Evolutionary conservation across 176 grass and related monocot species (phyloP), one percentile per base, ranked within the genome.

Genomic region (Oryza glumipatula): DNA sequence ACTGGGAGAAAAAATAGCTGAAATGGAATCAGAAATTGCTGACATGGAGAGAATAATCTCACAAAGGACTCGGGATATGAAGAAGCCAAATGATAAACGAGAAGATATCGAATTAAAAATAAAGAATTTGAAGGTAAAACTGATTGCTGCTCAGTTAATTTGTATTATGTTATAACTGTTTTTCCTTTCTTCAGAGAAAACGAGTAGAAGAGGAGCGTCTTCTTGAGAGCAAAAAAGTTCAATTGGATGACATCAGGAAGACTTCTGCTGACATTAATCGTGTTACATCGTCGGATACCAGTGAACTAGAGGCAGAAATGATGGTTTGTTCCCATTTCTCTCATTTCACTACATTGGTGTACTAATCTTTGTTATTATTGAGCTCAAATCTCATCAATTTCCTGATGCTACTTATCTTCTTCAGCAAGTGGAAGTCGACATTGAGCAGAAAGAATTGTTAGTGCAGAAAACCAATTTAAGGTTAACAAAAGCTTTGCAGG

Each of bases 301-400:
- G 88, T 11, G 95, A 98, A 73, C 78, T 98, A 71, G 86, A 80
- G 41, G 91, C 67, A 73, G 95, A 95, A 86, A 95, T 95, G 72
- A 85, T 52, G 87, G 95, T 98, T 72, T 60, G 85, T 73, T 86
- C 63, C 52, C 75, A 72, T 49, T 77, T 63, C 41, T 66, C 78
- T 74, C 67, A 32, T 87, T 64, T 91, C 6, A 41, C 45, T 72
- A 17, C 16, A 54, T 43, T 80, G 11, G 23, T 24, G 48, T 65
- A 47, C 56, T 64, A 71, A 68, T 65, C 63, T 61, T 65, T 11
- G 4, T 67, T 83, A 58, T 81, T 72, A 61, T 22, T 80, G 79
- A 67, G 11, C 70, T 83, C 66, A 60, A 48, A 80, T 16, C 11
- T 72, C 36, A 83, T 76, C n/a, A 11, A 28, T 65, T 72, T 71